Evolutionary conservation across 148 eudicot species (phyloP).

Genomic region (Arctostaphylos glauca): DNA sequence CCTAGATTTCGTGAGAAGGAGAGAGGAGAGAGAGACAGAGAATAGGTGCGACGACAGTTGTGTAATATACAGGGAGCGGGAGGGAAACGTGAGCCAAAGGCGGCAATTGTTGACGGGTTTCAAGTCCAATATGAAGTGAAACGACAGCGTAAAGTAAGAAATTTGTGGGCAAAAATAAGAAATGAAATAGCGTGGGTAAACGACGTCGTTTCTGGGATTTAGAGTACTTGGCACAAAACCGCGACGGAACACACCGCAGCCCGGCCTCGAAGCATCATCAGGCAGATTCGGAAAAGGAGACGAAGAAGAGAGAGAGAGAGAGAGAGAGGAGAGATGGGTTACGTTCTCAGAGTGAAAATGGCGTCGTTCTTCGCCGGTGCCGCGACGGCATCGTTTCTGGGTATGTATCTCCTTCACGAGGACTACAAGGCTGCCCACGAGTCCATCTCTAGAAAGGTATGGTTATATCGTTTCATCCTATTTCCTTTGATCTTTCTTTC

Average conservation of each 20-base stretch:
- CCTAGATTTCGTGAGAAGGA: neutral
- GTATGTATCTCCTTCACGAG: slow-evolving; percentile 50
- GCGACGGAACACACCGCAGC: neutral
- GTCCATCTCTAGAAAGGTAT: slow-evolving; percentile 52
- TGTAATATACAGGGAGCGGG: neutral
- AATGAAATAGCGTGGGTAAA: too few relatives aligned
- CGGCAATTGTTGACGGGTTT: neutral
- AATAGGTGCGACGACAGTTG: neutral
- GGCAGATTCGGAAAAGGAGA: neutral
- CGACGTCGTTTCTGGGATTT: too few relatives aligned
- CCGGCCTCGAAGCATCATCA: neutral
- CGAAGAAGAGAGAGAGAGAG: neutral
- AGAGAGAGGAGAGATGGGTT: slow-evolving; percentile 39
- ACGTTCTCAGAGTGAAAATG: slow-evolving; percentile 49
- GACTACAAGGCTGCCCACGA: slow-evolving; percentile 57
- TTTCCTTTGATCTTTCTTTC: neutral
- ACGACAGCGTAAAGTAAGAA: neutral
- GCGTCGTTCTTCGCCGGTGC: slow-evolving; percentile 66
- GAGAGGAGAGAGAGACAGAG: neutral
- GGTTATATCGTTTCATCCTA: neutral
- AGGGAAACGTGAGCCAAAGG: neutral
- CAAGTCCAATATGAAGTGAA: neutral
- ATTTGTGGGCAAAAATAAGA: too few relatives aligned
- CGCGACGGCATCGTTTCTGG: slow-evolving; percentile 49
- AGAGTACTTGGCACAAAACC: neutral